phyloP scores from a whole-genome alignment of 495 filamentous ascomycete genomes.

The Aspergillus conjunctus region DNA sequence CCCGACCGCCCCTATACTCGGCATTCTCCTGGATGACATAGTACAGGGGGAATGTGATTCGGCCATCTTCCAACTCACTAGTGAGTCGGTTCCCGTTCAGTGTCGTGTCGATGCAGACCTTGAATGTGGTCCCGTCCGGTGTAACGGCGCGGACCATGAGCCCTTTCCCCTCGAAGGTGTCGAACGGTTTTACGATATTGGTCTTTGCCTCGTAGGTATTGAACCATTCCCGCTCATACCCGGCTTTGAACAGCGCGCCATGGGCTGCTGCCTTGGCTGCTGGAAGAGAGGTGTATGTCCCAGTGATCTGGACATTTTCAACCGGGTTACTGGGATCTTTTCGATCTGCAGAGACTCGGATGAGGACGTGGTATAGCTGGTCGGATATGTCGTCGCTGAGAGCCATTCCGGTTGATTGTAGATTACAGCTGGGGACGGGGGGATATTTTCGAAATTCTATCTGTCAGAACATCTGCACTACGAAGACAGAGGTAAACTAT shows the following conservation, averaged over 20 bases:
- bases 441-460: too few relatives aligned
- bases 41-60: conserved; percentile 22
- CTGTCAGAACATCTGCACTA: too few relatives aligned
- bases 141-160: conserved; percentile 20
- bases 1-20: conserved; percentile 18
- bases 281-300: conserved; percentile 25
- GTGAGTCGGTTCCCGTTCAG: conserved; percentile 11
- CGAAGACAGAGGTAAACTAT: too few relatives aligned
- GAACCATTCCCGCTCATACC: conserved; percentile 31
- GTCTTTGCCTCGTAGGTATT: conserved; percentile 12
- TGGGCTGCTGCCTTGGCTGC: conserved; percentile 28
- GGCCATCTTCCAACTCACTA: conserved; percentile 18
- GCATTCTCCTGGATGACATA: conserved; percentile 27
- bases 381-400: not conserved
- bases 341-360: conserved; percentile 15
- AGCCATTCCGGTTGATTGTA: not conserved
- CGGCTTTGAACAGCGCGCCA: conserved; percentile 23
- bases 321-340: conserved; percentile 19
- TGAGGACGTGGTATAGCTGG: conserved; percentile 22
- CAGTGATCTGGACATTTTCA: conserved; percentile 24
- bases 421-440: not conserved
- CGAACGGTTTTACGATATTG: not conserved
- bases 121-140: conserved; percentile 24
- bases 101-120: conserved; percentile 24
- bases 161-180: conserved; percentile 11